Conservation (phyloP, 805 yeast species). For the Saturnispora kantuleensis region DNA sequence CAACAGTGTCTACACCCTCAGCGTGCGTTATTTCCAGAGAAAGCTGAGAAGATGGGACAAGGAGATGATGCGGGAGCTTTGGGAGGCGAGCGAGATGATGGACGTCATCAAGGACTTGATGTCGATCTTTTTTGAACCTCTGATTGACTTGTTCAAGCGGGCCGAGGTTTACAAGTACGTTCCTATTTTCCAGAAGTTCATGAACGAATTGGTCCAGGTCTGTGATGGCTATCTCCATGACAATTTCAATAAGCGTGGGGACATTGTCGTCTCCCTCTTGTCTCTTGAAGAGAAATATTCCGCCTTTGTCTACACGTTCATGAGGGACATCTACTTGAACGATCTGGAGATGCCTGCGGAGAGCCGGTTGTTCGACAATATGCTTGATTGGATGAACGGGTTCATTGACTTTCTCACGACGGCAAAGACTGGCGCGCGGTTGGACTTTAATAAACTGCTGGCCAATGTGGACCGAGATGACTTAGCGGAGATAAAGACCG, state of each 20-base stretch:
- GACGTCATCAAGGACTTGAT: slow-evolving; percentile 63
- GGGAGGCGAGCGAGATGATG: slow-evolving; percentile 83
- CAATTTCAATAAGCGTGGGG: slow-evolving; percentile 34
- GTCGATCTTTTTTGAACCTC: slow-evolving; percentile 62
- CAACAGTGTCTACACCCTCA: slow-evolving; percentile 31
- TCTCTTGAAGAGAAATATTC: slow-evolving; percentile 63
- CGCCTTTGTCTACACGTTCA: slow-evolving; percentile 58
- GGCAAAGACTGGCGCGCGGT: slow-evolving; percentile 39
- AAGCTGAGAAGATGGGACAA: slow-evolving; percentile 67
- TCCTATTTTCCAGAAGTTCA: slow-evolving; percentile 52
- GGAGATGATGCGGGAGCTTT: slow-evolving; percentile 58
- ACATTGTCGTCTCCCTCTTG: slow-evolving; percentile 60
- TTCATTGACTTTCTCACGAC: slow-evolving; percentile 54
- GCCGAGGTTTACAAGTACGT: slow-evolving; percentile 60
- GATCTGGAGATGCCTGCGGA: slow-evolving; percentile 39
- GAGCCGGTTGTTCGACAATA: slow-evolving; percentile 49
- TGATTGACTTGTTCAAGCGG: slow-evolving; percentile 55
- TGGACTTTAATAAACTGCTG: slow-evolving; percentile 37
- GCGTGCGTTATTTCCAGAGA: slow-evolving; percentile 54
- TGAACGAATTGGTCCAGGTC: slow-evolving; percentile 52
- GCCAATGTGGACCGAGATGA: slow-evolving; percentile 7
- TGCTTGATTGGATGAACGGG: slow-evolving; percentile 65
- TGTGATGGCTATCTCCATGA: slow-evolving; percentile 41
- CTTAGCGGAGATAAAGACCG: slow-evolving; percentile 25
- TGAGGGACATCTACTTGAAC: slow-evolving; percentile 72